Evolutionary conservation across 495 filamentous ascomycete species (phyloP).

Genomic region (Penicillium parvum): DNA sequence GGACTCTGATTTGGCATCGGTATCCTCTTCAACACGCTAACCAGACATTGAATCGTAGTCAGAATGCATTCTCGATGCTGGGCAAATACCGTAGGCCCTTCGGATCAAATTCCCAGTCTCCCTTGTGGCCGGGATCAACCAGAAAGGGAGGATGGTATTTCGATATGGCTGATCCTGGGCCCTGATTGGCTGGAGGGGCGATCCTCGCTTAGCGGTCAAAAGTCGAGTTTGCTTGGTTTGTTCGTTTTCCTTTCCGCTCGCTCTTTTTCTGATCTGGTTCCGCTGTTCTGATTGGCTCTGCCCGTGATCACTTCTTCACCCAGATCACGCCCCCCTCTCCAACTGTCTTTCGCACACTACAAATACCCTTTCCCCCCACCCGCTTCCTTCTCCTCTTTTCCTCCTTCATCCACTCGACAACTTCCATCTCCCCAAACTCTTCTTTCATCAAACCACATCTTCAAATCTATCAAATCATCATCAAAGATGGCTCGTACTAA

Average conservation of each 20-base stretch:
- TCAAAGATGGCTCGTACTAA: constrained; percentile 94
- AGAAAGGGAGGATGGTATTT: constrained; percentile 26
- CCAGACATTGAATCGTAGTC: constrained; percentile 12
- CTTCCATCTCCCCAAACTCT: constrained; percentile 32
- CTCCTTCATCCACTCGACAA: constrained; percentile 45
- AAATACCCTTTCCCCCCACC: constrained; percentile 51
- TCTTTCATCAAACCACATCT: constrained; percentile 43
- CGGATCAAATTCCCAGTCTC: constrained; percentile 15
- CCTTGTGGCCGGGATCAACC: constrained; percentile 39
- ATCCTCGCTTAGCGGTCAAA: constrained; percentile 42
- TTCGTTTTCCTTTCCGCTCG: too few species aligned
- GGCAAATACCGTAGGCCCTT: constrained; percentile 10
- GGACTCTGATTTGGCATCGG: constrained; percentile 26
- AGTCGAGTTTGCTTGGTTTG: too few species aligned
- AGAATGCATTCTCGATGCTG: constrained; percentile 14
- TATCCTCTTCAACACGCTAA: constrained; percentile 21
- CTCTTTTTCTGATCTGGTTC: constrained; percentile 25
- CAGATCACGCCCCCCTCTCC: constrained; percentile 42
- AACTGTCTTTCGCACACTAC: constrained; percentile 42
- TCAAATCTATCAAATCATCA: constrained; percentile 36
- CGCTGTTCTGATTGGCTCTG: too few species aligned
- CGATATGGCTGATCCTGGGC: constrained; percentile 38
- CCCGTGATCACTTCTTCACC: too few species aligned
- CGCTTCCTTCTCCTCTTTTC: constrained; percentile 46
- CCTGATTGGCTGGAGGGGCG: constrained; percentile 34